Percentiles rank a stretch among this genome's conserved stretches.
These are phyloP conservation scores for Parastagonospora nodorum DNA, from an alignment of 2,329 filamentous ascomycete species.

Conservation along the genomic window DNA sequence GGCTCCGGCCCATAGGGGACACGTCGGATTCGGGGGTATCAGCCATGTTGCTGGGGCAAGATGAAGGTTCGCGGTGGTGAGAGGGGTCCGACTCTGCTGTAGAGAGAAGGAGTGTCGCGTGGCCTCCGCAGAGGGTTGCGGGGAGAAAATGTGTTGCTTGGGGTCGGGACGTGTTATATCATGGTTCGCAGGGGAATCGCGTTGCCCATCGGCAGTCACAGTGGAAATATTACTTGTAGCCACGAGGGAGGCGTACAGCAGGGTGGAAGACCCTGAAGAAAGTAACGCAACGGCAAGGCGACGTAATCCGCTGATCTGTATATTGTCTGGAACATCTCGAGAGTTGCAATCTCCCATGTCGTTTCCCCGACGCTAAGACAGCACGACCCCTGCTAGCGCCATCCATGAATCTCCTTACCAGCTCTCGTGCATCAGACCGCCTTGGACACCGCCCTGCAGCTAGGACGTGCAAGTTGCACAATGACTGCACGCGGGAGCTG, in stretches of 20 bases:
- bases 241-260: too few relatives aligned
- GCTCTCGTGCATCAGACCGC: neutral
- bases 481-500: too few relatives aligned
- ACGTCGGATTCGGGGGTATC: conserved; percentile 33
- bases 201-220: neutral
- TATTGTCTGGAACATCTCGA: neutral
- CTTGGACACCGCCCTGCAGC: neutral
- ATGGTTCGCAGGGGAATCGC: conserved; percentile 6
- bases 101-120: conserved; percentile 4
- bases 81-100: too few relatives aligned
- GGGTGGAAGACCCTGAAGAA: neutral
- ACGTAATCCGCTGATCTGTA: conserved; percentile 12
- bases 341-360: neutral
- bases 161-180: conserved; percentile 17
- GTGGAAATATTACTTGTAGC: neutral
- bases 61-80: neutral
- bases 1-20: conserved; percentile 30
- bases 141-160: conserved; percentile 10
- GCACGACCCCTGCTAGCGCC: neutral
- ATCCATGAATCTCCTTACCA: neutral
- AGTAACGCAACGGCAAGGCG: conserved; percentile 1
- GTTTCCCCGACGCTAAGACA: neutral
- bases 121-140: conserved; percentile 9
- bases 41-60: conserved; percentile 22
- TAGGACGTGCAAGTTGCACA: too few relatives aligned